Conservation (phyloP, 1,284 basidiomycete genomes). For the Jaminaea rosea region DNA sequence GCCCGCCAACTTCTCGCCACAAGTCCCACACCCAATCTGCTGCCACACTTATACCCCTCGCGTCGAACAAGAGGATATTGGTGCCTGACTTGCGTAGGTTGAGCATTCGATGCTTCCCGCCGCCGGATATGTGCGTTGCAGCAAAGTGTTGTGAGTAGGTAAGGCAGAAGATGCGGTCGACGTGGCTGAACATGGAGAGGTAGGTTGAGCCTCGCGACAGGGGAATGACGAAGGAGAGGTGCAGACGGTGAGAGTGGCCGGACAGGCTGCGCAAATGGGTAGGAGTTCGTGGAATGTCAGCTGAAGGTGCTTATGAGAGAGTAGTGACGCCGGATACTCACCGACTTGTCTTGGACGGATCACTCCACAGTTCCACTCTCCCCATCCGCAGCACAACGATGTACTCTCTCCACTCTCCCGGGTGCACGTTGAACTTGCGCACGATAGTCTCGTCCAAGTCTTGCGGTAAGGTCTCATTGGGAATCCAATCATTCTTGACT, state of each 20-base stretch:
- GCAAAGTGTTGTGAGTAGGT: conserved; percentile 54
- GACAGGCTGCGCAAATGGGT: conserved; percentile 7
- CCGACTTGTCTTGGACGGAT: too few relatives aligned
- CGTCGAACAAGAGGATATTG: conserved; percentile 69
- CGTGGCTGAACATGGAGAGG: conserved; percentile 69
- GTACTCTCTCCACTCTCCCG: conserved; percentile 65
- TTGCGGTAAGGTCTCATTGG: conserved; percentile 52
- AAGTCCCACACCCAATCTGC: conserved; percentile 75
- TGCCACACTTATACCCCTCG: conserved; percentile 55
- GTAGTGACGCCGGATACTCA: too few relatives aligned
- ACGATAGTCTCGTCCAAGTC: conserved; percentile 63
- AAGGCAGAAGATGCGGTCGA: conserved; percentile 69
- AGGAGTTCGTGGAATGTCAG: too few relatives aligned
- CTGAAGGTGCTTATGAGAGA: too few relatives aligned
- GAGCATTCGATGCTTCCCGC: conserved; percentile 49
- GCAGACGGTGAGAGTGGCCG: conserved; percentile 49
- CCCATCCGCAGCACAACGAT: conserved; percentile 68
- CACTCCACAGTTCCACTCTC: conserved; percentile 66
- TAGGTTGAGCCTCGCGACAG: conserved; percentile 56
- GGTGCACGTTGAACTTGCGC: conserved; percentile 53
- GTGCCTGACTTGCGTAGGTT: conserved; percentile 54
- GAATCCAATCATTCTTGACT: conserved; percentile 61
- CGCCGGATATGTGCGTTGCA: conserved; percentile 46
- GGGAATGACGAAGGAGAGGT: conserved; percentile 61
- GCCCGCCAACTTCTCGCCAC: conserved; percentile 59